Percentiles rank a stretch among this genome's conserved stretches.
phyloP scores from a whole-genome alignment of 2,329 filamentous ascomycete genomes.

The Bipolaris zeicola region DNA sequence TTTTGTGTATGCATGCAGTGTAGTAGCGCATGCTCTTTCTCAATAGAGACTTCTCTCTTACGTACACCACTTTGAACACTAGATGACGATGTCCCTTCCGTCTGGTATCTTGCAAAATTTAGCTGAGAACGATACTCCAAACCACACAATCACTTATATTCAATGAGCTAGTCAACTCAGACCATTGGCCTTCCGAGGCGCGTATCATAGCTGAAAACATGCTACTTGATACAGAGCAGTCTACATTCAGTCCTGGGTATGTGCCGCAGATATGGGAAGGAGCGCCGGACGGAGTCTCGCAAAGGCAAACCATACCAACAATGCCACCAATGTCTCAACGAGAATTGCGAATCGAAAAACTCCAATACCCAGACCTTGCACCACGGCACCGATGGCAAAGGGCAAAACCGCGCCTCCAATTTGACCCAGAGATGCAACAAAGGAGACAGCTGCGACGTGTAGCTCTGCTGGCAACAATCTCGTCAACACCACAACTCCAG shows the following conservation, averaged over 20 bases:
- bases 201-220: not conserved
- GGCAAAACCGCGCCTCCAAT: constrained; percentile 53
- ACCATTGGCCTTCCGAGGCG: not conserved
- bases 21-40: not conserved
- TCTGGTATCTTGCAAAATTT: not conserved
- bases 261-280: not conserved
- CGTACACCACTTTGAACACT: too few relatives aligned
- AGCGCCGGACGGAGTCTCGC: constrained; percentile 11
- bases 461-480: constrained; percentile 47
- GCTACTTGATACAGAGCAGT: too few relatives aligned
- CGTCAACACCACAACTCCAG: constrained; percentile 49
- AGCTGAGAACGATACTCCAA: not conserved
- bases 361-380: constrained; percentile 48
- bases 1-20: not conserved
- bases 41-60: not conserved
- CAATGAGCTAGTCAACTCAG: not conserved
- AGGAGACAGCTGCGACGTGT: constrained; percentile 53
- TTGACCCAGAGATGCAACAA: constrained; percentile 53
- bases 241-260: not conserved
- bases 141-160: not conserved
- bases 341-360: constrained; percentile 46
- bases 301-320: constrained; percentile 33
- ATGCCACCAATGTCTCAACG: constrained; percentile 24
- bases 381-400: constrained; percentile 51
- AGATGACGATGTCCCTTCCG: not conserved